A percentile compares a stretch with the other conserved stretches of the same genome.
phyloP scores from a whole-genome alignment of 2,329 filamentous ascomycete genomes.

The Zarea fungicola region DNA sequence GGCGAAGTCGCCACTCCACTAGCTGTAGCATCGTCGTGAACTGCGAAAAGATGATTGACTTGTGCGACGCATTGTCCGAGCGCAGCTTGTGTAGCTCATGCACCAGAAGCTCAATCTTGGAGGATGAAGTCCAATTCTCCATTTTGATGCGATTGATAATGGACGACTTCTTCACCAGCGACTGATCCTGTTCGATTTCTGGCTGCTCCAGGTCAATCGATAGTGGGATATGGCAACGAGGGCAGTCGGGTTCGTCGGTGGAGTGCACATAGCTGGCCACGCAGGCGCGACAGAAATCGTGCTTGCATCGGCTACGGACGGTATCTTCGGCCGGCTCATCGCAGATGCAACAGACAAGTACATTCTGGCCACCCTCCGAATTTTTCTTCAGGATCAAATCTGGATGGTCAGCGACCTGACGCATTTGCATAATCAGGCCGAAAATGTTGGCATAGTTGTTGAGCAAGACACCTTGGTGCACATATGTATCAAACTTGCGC shows the following conservation, averaged over 20 bases:
- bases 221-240: slow-evolving; percentile 83
- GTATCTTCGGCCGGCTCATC: slow-evolving; percentile 95
- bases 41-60: slow-evolving; percentile 96
- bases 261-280: slow-evolving; percentile 60
- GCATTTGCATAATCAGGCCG: slow-evolving; percentile 98
- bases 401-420: slow-evolving; percentile 93
- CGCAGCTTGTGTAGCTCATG: slow-evolving; percentile 90
- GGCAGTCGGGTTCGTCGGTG: slow-evolving; percentile 74
- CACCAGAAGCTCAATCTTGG: slow-evolving; percentile 94
- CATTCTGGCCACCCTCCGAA: slow-evolving; percentile 77
- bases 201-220: slow-evolving; percentile 92
- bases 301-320: slow-evolving; percentile 84
- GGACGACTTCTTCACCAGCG: slow-evolving; percentile 83
- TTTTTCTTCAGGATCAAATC: slow-evolving; percentile 91
- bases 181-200: slow-evolving; percentile 88
- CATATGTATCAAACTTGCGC: slow-evolving; percentile 91
- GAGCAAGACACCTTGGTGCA: slow-evolving; percentile 86
- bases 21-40: slow-evolving; percentile 97
- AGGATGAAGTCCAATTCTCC: slow-evolving; percentile 97
- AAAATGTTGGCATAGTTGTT: slow-evolving; percentile 99
- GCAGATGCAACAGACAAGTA: slow-evolving; percentile 89
- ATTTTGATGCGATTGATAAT: slow-evolving; percentile 99
- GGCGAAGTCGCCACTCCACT: slow-evolving; percentile 91
- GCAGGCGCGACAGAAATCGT: slow-evolving; percentile 57
- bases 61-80: slow-evolving; percentile 87